Percentiles rank a stretch among this genome's conserved stretches.
Evolutionary conservation across 2,329 filamentous ascomycete genomes (phyloP).

Genomic region (Fusarium chlamydosporum): DNA sequence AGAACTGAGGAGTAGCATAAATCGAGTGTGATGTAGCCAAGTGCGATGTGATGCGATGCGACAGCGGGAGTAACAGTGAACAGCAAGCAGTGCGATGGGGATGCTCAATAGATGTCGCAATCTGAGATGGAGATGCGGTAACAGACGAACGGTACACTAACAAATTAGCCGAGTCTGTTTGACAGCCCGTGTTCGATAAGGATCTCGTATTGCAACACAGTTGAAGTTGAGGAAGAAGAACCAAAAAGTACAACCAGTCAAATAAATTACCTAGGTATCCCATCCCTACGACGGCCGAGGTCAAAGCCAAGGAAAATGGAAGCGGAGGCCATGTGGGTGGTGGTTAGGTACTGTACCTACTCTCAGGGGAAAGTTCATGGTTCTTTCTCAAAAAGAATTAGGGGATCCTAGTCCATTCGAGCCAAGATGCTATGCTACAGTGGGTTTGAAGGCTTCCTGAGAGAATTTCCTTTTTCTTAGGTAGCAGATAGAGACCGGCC

Average conservation of each 20-base stretch:
- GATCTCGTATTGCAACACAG: slow-evolving; percentile 18
- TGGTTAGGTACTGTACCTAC: not conserved
- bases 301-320: slow-evolving; percentile 1
- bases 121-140: slow-evolving; percentile 30
- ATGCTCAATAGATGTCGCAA: slow-evolving; percentile 12
- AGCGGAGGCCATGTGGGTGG: slow-evolving; percentile 19
- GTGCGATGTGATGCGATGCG: slow-evolving; percentile 14
- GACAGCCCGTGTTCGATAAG: slow-evolving; percentile 8
- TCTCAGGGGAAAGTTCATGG: slow-evolving; percentile 15
- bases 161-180: slow-evolving; percentile 24
- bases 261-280: slow-evolving; percentile 2
- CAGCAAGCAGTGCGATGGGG: slow-evolving; percentile 34
- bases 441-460: slow-evolving; percentile 15
- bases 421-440: slow-evolving; percentile 32
- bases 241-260: slow-evolving; percentile 11
- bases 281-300: slow-evolving; percentile 5
- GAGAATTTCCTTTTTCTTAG: slow-evolving; percentile 10
- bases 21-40: slow-evolving; percentile 1
- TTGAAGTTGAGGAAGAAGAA: slow-evolving; percentile 13
- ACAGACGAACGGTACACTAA: slow-evolving; percentile 14
- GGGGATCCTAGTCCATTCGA: slow-evolving; percentile 9
- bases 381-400: slow-evolving; percentile 15
- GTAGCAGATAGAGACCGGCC: not conserved
- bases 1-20: not conserved
- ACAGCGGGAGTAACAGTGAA: slow-evolving; percentile 34